Evolutionary conservation across 805 yeast species (phyloP), one percentile per base, ranked within the genome.

Genomic region (Hanseniaspora occidentalis): DNA sequence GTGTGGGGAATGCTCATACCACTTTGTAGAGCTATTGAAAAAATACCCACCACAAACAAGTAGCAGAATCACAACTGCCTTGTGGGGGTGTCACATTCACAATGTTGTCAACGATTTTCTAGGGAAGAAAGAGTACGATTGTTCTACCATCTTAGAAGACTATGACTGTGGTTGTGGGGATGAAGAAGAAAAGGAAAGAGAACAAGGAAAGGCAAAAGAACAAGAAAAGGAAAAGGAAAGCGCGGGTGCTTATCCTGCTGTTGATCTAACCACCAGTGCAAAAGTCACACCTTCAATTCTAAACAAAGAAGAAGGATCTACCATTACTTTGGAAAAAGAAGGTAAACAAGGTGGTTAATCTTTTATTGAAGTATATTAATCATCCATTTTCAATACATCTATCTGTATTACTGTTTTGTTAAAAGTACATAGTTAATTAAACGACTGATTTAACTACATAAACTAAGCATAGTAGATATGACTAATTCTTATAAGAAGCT

Each of bases 161-260:
- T 92, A 92, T 59, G 95, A 88, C 52, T 89, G 98, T 65, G 98
- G 98, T 0, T 89, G 98, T 62, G 95, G 92, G 1, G 94, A 77
- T 38, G 89, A 77, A 50, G 74, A 70, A 48, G 62, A 51, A 5
- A 69, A 64, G 37, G 62, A 53, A 6, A 76, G 67, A 41, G 41
- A 35, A 33, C 24, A 37, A 13, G 18, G 26, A 20, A 21, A 19
- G 6, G 16, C 18, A 17, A 20, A 47, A 48, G 36, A 39, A 43
- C 20, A 45, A 42, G 5, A 45, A 29, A 45, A 43, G 43, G 37
- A 37, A 35, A 47, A 43, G n/a, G 98, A 97, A 0, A 92, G 98
- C 62, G 95, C 89, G 1, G 94, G 77, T 38, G 89, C 77, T 50
- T 73, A 70, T n/a, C n/a, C n/a, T n/a, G n/a, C n/a, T n/a, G n/a